Base-by-base conservation (phyloP, 2,329 filamentous ascomycete genomes). In the Cladophialophora exuberans region DNA sequence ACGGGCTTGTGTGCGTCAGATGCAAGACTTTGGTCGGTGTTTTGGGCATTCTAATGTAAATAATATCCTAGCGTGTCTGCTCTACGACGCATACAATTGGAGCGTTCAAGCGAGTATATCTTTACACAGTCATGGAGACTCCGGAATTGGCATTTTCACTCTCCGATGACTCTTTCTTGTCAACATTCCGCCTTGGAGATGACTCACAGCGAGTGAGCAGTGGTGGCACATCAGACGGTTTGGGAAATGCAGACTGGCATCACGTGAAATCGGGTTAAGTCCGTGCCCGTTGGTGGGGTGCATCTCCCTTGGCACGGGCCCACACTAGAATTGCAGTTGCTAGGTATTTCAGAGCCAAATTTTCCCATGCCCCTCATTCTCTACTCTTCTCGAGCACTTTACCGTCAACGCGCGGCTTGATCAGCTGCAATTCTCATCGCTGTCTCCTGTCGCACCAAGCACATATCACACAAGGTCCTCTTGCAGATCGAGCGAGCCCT, bases 401-500 rank as follows among this genome's bases (percentile, higher is more conserved):
- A 36, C 26, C 35, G 35, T 36, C 33, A 49, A 39, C 46, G 22
- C 46, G 46, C 46, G 46, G 46, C 46, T 30, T 38, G 20, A 33
- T 18, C 46, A 49, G 46, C 46, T 49, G 46, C 46, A 49, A 17
- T 43, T 38, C 28, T 31, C 28, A 47, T 47, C 42, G 30, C 36
- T 38, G n/a, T 15, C 35, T 30, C 35, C 23, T 35, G 48, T 47
- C 42, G 43, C 43, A 43, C 38, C 54, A 41, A 39, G 54, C 50
- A 51, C 53, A 52, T 43, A 39, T 42, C 43, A 47, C 20, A 35
- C 44, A 38, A 54, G 36, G 43, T 39, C 5, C 51, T 46, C 36
- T 20, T 45, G 46, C 54, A 55, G 54, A 46, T 57, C 43, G 54
- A 60, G 57, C 50, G 43, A 57, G 51, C 36, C 49, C 54, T 61